A percentile compares a stretch with the other conserved stretches of the same genome.
Conservation (phyloP, 306 rosid genomes). For the Neltuma alba region DNA sequence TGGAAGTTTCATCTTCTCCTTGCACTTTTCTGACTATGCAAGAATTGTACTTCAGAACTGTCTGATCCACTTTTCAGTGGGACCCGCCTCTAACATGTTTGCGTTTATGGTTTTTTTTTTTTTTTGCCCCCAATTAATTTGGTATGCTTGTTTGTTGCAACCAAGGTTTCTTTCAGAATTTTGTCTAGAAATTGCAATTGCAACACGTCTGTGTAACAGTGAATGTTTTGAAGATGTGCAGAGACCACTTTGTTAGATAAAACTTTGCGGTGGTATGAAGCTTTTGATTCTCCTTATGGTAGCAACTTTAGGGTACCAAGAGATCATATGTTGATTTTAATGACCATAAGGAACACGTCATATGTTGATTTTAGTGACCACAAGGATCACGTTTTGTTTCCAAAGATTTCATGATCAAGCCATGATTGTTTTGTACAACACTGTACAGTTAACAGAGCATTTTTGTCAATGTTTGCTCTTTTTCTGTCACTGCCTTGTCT, state of each 20-base stretch:
- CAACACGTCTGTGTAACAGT: conserved; percentile 2
- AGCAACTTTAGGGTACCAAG: not conserved
- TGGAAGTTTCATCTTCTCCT: not conserved
- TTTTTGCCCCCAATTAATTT: not conserved
- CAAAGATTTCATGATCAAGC: not conserved
- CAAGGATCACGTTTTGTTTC: not conserved
- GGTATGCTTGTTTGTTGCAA: not conserved
- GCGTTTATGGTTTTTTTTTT: not conserved
- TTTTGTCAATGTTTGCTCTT: not conserved
- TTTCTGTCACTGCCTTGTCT: not conserved
- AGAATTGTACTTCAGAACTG: not conserved
- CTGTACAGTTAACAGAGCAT: not conserved
- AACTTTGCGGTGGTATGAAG: conserved; percentile 6
- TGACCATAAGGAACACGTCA: not conserved
- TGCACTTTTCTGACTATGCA: not conserved
- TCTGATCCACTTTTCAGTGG: not conserved
- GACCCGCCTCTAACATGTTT: not conserved
- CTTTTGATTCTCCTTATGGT: not conserved
- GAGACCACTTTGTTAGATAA: not conserved
- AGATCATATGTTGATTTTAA: not conserved
- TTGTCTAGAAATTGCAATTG: not conserved
- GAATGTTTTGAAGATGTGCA: conserved; percentile 36
- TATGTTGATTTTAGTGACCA: not conserved
- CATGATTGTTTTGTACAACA: not conserved
- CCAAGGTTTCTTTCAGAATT: not conserved